Evolutionary conservation across 2,329 filamentous ascomycete genomes (phyloP).

Genomic region (Thelonectria blattea): DNA sequence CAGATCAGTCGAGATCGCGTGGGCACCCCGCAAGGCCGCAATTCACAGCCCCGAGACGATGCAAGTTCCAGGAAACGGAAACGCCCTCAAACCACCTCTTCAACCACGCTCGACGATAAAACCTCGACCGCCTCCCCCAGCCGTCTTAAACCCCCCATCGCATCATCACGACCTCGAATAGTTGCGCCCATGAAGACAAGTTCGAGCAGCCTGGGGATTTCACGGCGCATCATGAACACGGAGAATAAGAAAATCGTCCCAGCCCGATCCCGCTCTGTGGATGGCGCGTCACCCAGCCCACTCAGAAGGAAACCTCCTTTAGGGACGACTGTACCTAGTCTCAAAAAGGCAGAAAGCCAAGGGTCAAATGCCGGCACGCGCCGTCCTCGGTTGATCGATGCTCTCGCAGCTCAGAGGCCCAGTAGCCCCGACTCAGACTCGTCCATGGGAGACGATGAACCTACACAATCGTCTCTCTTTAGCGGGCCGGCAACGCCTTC

Average conservation of each 20-base stretch:
- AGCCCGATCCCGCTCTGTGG: slow-evolving; percentile 6
- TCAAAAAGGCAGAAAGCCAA: slow-evolving; percentile 15
- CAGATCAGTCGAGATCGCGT: slow-evolving; percentile 9
- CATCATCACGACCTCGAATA: slow-evolving; percentile 22
- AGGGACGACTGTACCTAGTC: background rate
- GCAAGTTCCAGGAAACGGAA: slow-evolving; percentile 34
- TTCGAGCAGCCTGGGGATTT: slow-evolving; percentile 2
- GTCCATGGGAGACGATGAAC: slow-evolving; percentile 27
- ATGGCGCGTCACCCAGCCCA: slow-evolving; percentile 21
- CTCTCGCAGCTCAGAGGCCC: slow-evolving; percentile 48
- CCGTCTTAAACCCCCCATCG: slow-evolving; percentile 18
- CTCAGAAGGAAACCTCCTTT: slow-evolving; percentile 7
- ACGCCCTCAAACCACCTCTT: slow-evolving; percentile 23
- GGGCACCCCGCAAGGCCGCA: slow-evolving; percentile 12
- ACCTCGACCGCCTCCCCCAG: slow-evolving; percentile 8
- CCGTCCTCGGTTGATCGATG: slow-evolving; percentile 50
- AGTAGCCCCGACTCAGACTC: slow-evolving; percentile 42
- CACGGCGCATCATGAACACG: slow-evolving; percentile 12
- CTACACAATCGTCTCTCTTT: slow-evolving; percentile 20
- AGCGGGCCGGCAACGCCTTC: slow-evolving; percentile 29
- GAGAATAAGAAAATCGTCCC: slow-evolving; percentile 17
- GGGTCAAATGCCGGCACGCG: slow-evolving; percentile 22
- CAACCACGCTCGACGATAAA: slow-evolving; percentile 18
- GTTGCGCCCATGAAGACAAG: slow-evolving; percentile 9
- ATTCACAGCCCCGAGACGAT: slow-evolving; percentile 22